A percentile compares a stretch with the other conserved stretches of the same genome.
phyloP scores from a whole-genome alignment of 177 flowering plant species.

The Vitis hybrid region DNA sequence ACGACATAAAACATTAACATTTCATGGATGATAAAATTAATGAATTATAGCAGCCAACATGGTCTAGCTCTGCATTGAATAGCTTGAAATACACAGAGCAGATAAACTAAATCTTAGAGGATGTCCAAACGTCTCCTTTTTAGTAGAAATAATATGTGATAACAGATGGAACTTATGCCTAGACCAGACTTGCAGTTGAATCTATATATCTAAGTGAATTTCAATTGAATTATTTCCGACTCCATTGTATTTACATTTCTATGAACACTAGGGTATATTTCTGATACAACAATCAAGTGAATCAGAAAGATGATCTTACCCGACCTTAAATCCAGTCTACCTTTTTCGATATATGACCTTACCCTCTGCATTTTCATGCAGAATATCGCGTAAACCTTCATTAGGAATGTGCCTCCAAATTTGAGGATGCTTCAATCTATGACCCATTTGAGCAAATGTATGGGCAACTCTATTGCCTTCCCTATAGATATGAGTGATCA shows the following conservation, averaged over 20 bases:
- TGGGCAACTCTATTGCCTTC: slow-evolving; percentile 84
- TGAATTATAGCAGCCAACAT: too few species aligned
- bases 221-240: not conserved
- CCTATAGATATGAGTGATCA: slow-evolving; percentile 55
- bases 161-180: not conserved
- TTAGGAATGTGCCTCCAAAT: slow-evolving; percentile 53
- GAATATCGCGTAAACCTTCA: slow-evolving; percentile 33
- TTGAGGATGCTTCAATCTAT: slow-evolving; percentile 34
- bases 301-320: too few species aligned
- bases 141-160: too few species aligned
- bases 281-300: not conserved
- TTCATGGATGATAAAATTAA: too few species aligned
- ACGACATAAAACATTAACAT: too few species aligned
- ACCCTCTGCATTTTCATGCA: slow-evolving; percentile 68
- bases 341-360: slow-evolving; percentile 42
- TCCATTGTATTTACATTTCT: not conserved
- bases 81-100: too few species aligned
- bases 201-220: not conserved
- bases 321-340: slow-evolving; percentile 1
- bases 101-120: too few species aligned
- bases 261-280: not conserved
- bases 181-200: not conserved
- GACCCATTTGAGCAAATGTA: slow-evolving; percentile 70
- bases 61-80: too few species aligned
- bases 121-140: too few species aligned